Base-by-base conservation (phyloP, 192 early-diverging fungal species). In the Coemansia sp. region DNA sequence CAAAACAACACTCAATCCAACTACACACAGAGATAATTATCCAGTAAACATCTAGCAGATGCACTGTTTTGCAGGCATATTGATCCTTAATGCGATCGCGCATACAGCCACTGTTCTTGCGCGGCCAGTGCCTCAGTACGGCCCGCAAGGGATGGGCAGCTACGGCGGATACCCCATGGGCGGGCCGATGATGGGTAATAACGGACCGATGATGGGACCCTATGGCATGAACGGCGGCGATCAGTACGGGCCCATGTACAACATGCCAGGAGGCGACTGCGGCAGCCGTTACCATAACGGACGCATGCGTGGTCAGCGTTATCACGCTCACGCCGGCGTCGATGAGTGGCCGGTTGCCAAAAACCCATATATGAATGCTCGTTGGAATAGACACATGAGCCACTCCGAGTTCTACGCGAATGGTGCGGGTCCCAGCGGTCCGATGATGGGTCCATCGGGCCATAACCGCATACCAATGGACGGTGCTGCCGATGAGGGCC, bases 331-430 rank as follows among this genome's bases (percentile, higher is more conserved):
- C 18, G 66, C 77, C 11, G 60, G 59, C 30, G 64, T 56, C 62
- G 72, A 80, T 59, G 68, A 68, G 50, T 80, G 72, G 72, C 72
- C 77, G 8, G 63, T 80, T 45, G 65, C 77, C 16, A 69, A 67
- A 48, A 80, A 74, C 55, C 77, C 68, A 6, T 74, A 74, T 55
- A 71, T 64, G 61, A 63, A 54, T 14, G 77, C 71, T 12, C 71
- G 72, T 30, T 56, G 25, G 33, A 68, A 61, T 20, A 48, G 72
- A 14, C 61, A 60, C 40, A 50, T 57, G 31, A 56, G 36, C 60
- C 66, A 65, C 42, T 25, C 61, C 1, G 64, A 61, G 0, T 61
- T 71, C 51, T 73, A 70, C n/a, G 69, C 52, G 1, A 54, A 64
- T 33, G 60, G 30, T 56, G 49, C 28, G 16, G 31, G 38, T 7